Conservation (phyloP, 192 early-diverging fungal species). For the Backusella parvicylindrica region DNA sequence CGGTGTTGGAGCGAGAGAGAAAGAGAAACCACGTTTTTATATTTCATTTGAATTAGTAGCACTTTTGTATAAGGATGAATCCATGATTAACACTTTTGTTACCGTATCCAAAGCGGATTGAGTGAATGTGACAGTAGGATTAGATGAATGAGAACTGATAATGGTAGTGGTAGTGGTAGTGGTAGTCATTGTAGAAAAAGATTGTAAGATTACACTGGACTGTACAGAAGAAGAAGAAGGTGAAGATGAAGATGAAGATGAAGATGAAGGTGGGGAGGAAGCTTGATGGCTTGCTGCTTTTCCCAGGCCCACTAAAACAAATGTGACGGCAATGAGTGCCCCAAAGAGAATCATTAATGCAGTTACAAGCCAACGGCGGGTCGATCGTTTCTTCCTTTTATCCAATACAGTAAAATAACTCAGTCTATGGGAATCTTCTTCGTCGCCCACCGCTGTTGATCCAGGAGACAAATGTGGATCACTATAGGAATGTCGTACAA, state of each 20-base stretch:
- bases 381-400: slow-evolving; percentile 1
- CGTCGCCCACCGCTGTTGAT: not conserved
- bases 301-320: slow-evolving; percentile 2
- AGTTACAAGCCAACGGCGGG: not conserved
- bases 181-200: not conserved
- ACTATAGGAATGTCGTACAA: slow-evolving; percentile 6
- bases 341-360: slow-evolving; percentile 1
- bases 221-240: not conserved
- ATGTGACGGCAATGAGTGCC: not conserved
- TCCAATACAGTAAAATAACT: not conserved
- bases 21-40: not conserved
- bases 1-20: not conserved
- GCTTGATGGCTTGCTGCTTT: not conserved
- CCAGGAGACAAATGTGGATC: slow-evolving; percentile 9
- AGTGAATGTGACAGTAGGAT: not conserved
- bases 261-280: not conserved
- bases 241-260: too few species aligned
- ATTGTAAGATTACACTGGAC: not conserved
- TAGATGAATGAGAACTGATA: not conserved
- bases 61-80: not conserved
- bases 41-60: not conserved
- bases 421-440: not conserved
- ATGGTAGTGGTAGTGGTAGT: not conserved
- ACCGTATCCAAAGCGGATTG: not conserved
- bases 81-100: not conserved